phyloP scores from a whole-genome alignment of 2,329 filamentous ascomycete genomes.

The Myriosclerotinia duriaeana region DNA sequence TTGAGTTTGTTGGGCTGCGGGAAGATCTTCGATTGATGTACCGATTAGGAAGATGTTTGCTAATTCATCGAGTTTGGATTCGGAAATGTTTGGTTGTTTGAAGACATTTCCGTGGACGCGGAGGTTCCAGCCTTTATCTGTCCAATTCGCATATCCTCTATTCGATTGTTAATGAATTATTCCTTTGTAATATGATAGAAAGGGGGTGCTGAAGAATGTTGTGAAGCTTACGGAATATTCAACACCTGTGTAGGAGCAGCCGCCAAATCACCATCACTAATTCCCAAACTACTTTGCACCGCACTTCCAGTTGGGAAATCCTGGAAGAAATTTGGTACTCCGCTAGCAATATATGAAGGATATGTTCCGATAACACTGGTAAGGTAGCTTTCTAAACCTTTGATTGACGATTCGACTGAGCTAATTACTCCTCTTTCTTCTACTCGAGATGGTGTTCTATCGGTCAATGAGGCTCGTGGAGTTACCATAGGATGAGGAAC shows the following conservation, averaged over 20 bases:
- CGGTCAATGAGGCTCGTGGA: slow-evolving; percentile 45
- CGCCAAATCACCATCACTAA: slow-evolving; percentile 57
- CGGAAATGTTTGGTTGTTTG: slow-evolving; percentile 69
- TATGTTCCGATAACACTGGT: slow-evolving; percentile 55
- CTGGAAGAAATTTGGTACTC: slow-evolving; percentile 67
- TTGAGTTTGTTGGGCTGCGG: slow-evolving; percentile 59
- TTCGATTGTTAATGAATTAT: neutral
- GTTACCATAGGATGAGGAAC: slow-evolving; percentile 49
- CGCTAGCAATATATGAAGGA: slow-evolving; percentile 60
- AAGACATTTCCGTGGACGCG: slow-evolving; percentile 79
- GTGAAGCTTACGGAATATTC: slow-evolving; percentile 58
- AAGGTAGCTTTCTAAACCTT: slow-evolving; percentile 51
- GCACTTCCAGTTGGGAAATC: slow-evolving; percentile 61
- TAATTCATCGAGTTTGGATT: slow-evolving; percentile 64
- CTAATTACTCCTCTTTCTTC: slow-evolving; percentile 48
- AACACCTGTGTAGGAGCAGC: slow-evolving; percentile 68
- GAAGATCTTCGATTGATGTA: slow-evolving; percentile 59
- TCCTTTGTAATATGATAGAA: neutral
- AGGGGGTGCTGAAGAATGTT: too few species aligned
- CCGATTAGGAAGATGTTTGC: slow-evolving; percentile 70
- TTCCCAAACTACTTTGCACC: slow-evolving; percentile 61
- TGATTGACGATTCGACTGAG: slow-evolving; percentile 39
- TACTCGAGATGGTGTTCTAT: slow-evolving; percentile 44
- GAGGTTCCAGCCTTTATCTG: slow-evolving; percentile 72
- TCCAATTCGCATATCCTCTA: slow-evolving; percentile 73